phyloP scores from a whole-genome alignment of 129 eudicot genomes.

The Silybum marianum region DNA sequence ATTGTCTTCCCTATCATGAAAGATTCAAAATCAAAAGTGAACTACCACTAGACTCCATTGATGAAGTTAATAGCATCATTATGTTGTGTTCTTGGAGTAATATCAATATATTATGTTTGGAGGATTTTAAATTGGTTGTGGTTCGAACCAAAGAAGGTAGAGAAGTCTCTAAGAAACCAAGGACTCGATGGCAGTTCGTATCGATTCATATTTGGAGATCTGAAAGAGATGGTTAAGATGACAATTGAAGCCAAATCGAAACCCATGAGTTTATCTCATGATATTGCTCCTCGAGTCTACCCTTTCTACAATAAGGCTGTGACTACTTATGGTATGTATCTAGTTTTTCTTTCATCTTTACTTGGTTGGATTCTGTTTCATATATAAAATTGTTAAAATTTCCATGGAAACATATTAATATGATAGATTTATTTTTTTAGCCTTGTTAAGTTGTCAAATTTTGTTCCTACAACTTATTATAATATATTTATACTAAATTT shows the following conservation, averaged over 20 bases:
- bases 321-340: conserved; percentile 5
- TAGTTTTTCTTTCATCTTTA: not conserved
- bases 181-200: conserved; percentile 16
- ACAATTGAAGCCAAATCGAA: conserved; percentile 5
- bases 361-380: not conserved
- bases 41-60: not conserved
- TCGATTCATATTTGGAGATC: conserved; percentile 2
- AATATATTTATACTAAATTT: too few species aligned
- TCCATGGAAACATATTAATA: too few species aligned
- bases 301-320: conserved; percentile 15
- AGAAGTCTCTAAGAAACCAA: conserved; percentile 3
- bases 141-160: conserved; percentile 18
- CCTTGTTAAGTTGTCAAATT: too few species aligned
- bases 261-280: conserved; percentile 21
- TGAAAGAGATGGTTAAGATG: conserved; percentile 13
- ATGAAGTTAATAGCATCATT: not conserved
- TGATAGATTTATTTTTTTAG: too few species aligned
- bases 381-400: too few species aligned
- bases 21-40: not conserved
- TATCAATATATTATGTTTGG: not conserved
- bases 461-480: too few species aligned
- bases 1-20: not conserved
- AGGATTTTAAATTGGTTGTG: conserved; percentile 17
- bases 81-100: not conserved
- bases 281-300: conserved; percentile 5